These are phyloP conservation scores for Canavalia gladiata DNA, from an alignment of 306 rosid genomes.

Conservation along the genomic window DNA sequence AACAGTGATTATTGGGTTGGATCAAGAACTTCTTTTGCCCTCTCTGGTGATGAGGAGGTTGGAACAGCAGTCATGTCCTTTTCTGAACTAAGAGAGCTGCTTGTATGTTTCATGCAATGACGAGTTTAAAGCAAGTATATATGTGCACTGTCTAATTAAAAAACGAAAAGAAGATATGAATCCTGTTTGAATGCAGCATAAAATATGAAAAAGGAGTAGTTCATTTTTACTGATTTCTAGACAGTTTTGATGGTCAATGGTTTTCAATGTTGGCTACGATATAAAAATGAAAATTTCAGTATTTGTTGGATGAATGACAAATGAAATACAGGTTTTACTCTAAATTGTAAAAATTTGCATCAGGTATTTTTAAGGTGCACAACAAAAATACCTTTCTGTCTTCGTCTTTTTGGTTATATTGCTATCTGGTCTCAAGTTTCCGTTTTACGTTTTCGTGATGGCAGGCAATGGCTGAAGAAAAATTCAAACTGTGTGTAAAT, in stretches of 20 bases:
- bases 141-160: background rate
- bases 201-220: background rate
- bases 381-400: background rate
- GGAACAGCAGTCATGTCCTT: slow-evolving; percentile 91
- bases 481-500: slow-evolving; percentile 73
- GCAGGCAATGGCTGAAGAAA: slow-evolving; percentile 86
- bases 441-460: slow-evolving; percentile 23
- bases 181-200: background rate
- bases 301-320: background rate
- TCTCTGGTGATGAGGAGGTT: slow-evolving; percentile 58
- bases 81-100: slow-evolving; percentile 87
- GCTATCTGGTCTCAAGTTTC: slow-evolving; percentile 15
- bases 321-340: slow-evolving; percentile 4
- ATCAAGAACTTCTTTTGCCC: slow-evolving; percentile 79
- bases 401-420: background rate
- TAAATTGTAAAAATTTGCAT: background rate
- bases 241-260: background rate
- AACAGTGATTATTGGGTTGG: slow-evolving; percentile 59
- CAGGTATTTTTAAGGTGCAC: background rate
- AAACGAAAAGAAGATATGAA: background rate
- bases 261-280: background rate
- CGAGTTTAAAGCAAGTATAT: slow-evolving; percentile 48
- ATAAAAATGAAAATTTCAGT: background rate
- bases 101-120: slow-evolving; percentile 70
- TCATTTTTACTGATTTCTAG: background rate